Evolutionary conservation across 106 monocot species (phyloP).

Genomic region (Chionographis japonica): DNA sequence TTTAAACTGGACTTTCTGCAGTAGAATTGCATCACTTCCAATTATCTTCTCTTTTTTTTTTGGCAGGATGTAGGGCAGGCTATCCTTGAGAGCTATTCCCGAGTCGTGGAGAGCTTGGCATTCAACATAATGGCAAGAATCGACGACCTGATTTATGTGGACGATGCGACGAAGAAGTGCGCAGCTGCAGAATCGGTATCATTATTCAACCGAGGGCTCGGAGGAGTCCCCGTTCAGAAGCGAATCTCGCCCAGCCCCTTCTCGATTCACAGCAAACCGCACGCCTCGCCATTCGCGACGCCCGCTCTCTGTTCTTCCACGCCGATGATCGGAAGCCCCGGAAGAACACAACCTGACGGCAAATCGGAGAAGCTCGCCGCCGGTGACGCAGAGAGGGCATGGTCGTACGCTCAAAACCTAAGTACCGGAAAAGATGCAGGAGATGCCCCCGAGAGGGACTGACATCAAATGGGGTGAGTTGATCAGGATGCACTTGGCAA

Average conservation of each 20-base stretch:
- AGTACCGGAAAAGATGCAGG: slow-evolving; percentile 56
- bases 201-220: slow-evolving; percentile 57
- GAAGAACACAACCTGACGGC: slow-evolving; percentile 23
- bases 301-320: slow-evolving; percentile 64
- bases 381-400: slow-evolving; percentile 38
- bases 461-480: not conserved
- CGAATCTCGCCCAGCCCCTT: slow-evolving; percentile 92
- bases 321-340: slow-evolving; percentile 63
- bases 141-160: slow-evolving; percentile 89
- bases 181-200: slow-evolving; percentile 30
- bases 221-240: slow-evolving; percentile 78
- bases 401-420: slow-evolving; percentile 57
- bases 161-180: slow-evolving; percentile 70
- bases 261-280: slow-evolving; percentile 69
- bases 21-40: not conserved
- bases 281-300: slow-evolving; percentile 77
- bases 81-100: slow-evolving; percentile 91
- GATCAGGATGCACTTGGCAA: too few relatives aligned
- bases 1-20: not conserved
- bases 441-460: slow-evolving; percentile 66
- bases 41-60: not conserved
- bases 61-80: slow-evolving; percentile 93
- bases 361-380: slow-evolving; percentile 33
- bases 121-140: slow-evolving; percentile 97
- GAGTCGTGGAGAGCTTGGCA: slow-evolving; percentile 93